These are phyloP conservation scores for Globisporangium spiculum DNA, from an alignment of 352 stramenopile species.

Conservation along the genomic window DNA sequence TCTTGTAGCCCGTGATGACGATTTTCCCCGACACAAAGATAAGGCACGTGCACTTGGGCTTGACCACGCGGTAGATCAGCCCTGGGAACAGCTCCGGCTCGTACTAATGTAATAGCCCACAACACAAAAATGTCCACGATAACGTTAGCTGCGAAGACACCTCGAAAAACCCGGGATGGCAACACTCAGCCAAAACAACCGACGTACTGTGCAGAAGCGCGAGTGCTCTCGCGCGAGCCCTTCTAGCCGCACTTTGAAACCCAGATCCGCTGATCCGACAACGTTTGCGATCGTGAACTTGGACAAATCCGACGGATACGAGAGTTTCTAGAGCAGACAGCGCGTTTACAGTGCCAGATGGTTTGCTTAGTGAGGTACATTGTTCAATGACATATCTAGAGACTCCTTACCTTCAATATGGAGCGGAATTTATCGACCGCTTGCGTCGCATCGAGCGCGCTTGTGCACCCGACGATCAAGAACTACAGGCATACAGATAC, in stretches of 20 bases:
- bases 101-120: constrained; percentile 50
- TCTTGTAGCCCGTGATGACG: constrained; percentile 92
- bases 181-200: neutral
- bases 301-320: constrained; percentile 39
- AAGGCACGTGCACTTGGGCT: constrained; percentile 90
- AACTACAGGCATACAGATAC: constrained; percentile 33
- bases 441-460: constrained; percentile 31
- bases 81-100: constrained; percentile 98
- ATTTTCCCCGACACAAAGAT: constrained; percentile 21
- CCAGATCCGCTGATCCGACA: constrained; percentile 90
- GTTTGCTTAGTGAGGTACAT: neutral
- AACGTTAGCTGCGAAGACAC: neutral
- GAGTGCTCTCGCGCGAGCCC: constrained; percentile 55
- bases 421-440: constrained; percentile 54
- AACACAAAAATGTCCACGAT: neutral
- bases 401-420: constrained; percentile 40
- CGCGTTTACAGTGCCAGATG: neutral
- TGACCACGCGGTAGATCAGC: constrained; percentile 94
- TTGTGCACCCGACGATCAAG: constrained; percentile 53
- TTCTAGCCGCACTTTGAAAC: constrained; percentile 78
- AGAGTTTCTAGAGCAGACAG: constrained; percentile 44
- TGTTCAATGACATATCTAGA: neutral
- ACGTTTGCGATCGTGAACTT: constrained; percentile 80
- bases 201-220: constrained; percentile 65
- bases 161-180: neutral